Percentiles rank a stretch among this genome's conserved stretches.
Conservation (phyloP, 2,329 filamentous ascomycete species). For the Xylariaceae sp. region DNA sequence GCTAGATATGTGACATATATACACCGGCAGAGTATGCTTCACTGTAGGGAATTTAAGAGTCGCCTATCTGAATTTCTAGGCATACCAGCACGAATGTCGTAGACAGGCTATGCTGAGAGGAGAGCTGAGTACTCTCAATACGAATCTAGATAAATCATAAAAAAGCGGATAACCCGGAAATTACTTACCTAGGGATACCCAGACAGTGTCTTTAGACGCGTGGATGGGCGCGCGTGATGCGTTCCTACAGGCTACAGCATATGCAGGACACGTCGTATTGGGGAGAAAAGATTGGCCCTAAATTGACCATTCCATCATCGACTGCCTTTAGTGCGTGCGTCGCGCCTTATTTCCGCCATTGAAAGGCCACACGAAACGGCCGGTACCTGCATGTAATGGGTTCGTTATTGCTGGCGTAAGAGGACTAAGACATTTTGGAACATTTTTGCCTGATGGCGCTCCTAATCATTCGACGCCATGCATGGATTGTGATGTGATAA, state of each 20-base stretch:
- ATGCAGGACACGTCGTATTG: constrained; percentile 9
- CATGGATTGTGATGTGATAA: background rate
- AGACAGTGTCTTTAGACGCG: background rate
- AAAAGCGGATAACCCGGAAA: background rate
- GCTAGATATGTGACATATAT: too few relatives aligned
- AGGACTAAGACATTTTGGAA: background rate
- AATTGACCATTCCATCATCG: constrained; percentile 21
- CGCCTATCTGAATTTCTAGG: background rate
- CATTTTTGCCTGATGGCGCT: background rate
- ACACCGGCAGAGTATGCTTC: background rate
- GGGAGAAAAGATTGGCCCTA: background rate
- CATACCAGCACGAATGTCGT: background rate
- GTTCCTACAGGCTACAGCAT: background rate
- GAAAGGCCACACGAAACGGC: background rate
- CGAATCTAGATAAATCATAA: background rate
- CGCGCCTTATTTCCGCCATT: constrained; percentile 1
- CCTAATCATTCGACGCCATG: background rate
- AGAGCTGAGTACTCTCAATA: too few relatives aligned
- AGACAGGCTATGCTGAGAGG: too few relatives aligned
- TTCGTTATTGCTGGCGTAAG: background rate
- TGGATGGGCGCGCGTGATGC: background rate
- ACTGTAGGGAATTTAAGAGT: background rate
- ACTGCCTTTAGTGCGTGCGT: constrained; percentile 3
- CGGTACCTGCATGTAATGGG: background rate
- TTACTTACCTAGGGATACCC: background rate